Evolutionary conservation across 768 basidiomycete genomes (phyloP).

Genomic region (Psilocybe sp.): DNA sequence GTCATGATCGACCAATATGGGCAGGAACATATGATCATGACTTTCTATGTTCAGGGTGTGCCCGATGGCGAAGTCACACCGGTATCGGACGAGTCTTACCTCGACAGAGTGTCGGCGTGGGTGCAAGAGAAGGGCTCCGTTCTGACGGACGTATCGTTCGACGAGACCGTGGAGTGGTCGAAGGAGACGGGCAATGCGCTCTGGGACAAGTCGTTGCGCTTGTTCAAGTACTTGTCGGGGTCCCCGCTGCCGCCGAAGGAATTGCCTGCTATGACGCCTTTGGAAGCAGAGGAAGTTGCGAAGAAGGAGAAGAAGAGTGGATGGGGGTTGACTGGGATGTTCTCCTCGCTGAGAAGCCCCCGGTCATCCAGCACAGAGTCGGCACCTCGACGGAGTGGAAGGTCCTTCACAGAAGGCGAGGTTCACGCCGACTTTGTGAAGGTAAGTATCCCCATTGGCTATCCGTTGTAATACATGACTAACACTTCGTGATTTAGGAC

Average conservation of each 20-base stretch:
- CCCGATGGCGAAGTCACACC: constrained; percentile 34
- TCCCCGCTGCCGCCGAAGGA: constrained; percentile 41
- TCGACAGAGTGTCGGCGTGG: constrained; percentile 44
- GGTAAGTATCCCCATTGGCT: constrained; percentile 39
- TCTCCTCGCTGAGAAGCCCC: constrained; percentile 56
- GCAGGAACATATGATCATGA: constrained; percentile 80
- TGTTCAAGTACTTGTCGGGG: constrained; percentile 76
- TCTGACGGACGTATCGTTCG: constrained; percentile 52
- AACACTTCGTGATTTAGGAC: constrained; percentile 41
- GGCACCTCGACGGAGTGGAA: constrained; percentile 31
- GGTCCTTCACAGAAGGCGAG: constrained; percentile 68
- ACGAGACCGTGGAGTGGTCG: constrained; percentile 49
- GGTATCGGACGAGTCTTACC: constrained; percentile 38
- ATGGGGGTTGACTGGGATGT: constrained; percentile 65
- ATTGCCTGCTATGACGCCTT: constrained; percentile 26
- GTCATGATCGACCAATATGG: constrained; percentile 71
- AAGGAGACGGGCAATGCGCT: constrained; percentile 37
- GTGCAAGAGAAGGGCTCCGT: constrained; percentile 32
- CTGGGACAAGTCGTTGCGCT: constrained; percentile 49
- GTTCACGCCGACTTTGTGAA: constrained; percentile 77
- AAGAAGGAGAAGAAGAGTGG: constrained; percentile 34
- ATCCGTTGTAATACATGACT: neutral
- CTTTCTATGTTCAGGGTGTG: constrained; percentile 74
- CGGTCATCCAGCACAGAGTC: constrained; percentile 23
- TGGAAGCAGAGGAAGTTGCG: constrained; percentile 20